phyloP scores from a whole-genome alignment of 345 rosid species.

The Hibiscus mutabilis region DNA sequence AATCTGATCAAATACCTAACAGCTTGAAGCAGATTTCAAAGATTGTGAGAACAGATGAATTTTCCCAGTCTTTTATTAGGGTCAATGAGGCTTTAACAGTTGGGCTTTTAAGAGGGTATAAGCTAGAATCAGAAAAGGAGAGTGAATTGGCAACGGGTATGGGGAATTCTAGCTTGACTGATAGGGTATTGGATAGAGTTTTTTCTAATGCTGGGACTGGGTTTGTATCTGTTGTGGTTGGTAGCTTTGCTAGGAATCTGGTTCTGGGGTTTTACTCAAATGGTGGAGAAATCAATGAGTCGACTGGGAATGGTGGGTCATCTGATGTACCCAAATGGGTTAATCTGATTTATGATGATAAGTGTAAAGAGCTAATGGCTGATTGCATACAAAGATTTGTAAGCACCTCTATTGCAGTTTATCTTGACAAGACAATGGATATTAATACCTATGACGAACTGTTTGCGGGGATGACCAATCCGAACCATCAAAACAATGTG shows the following conservation, averaged over 20 bases:
- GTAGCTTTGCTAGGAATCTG: slow-evolving; percentile 90
- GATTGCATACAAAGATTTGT: slow-evolving; percentile 83
- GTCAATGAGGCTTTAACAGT: slow-evolving; percentile 57
- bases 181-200: slow-evolving; percentile 61
- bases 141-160: slow-evolving; percentile 13
- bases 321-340: slow-evolving; percentile 53
- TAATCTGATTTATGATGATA: slow-evolving; percentile 39
- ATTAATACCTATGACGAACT: slow-evolving; percentile 76
- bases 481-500: slow-evolving; percentile 56
- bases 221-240: slow-evolving; percentile 71
- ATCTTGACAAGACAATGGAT: slow-evolving; percentile 78
- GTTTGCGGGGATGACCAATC: slow-evolving; percentile 80
- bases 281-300: slow-evolving; percentile 20
- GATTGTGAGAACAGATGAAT: slow-evolving; percentile 58
- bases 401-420: slow-evolving; percentile 65
- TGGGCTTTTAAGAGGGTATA: slow-evolving; percentile 60
- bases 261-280: slow-evolving; percentile 67
- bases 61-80: slow-evolving; percentile 46
- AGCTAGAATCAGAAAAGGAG: slow-evolving; percentile 18
- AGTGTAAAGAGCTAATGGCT: slow-evolving; percentile 60
- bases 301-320: slow-evolving; percentile 6
- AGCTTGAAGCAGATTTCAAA: slow-evolving; percentile 84
- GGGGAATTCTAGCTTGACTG: slow-evolving; percentile 29
- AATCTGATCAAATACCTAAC: slow-evolving; percentile 70
- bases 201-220: slow-evolving; percentile 71